Percentiles rank a stretch among this genome's conserved stretches.
phyloP scores from a whole-genome alignment of 2,329 filamentous ascomycete genomes.

The Aschersonia sp. region DNA sequence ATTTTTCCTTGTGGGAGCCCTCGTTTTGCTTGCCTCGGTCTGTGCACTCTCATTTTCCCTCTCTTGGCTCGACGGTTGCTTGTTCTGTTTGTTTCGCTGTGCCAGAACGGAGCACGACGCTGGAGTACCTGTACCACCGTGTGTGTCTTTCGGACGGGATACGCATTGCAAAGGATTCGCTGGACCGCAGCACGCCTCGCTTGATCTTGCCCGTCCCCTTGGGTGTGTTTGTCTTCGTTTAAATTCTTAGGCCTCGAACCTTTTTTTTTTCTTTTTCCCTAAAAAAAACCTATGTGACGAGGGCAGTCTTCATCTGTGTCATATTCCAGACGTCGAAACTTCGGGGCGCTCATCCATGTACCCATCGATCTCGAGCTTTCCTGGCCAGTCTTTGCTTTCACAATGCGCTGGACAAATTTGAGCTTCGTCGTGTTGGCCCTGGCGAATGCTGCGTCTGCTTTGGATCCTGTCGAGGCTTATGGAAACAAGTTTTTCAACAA shows the following conservation, averaged over 20 bases:
- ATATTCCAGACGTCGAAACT: too few relatives aligned
- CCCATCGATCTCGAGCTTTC: too few relatives aligned
- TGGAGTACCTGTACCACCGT: neutral
- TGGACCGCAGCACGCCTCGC: neutral
- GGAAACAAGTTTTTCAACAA: constrained; percentile 79
- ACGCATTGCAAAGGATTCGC: neutral
- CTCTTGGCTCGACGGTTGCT: neutral
- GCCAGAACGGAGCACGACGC: neutral
- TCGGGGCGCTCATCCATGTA: too few relatives aligned
- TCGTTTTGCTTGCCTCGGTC: neutral
- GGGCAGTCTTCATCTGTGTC: too few relatives aligned
- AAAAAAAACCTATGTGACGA: too few relatives aligned
- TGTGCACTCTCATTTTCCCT: neutral
- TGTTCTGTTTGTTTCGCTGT: neutral
- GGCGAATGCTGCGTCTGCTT: constrained; percentile 18
- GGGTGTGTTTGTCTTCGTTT: neutral
- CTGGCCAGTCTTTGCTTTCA: too few relatives aligned
- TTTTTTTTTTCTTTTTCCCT: too few relatives aligned
- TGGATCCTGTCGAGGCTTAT: constrained; percentile 37
- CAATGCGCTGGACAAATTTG: constrained; percentile 24
- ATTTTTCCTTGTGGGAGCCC: neutral
- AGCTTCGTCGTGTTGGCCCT: constrained; percentile 19
- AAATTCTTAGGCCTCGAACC: too few relatives aligned
- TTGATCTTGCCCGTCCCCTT: neutral
- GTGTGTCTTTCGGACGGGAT: constrained; percentile 2